Percentiles rank a stretch among this genome's conserved stretches.
These are phyloP conservation scores for Moniliophthora roreri DNA, from an alignment of 1,284 basidiomycete species.

Conservation along the genomic window DNA sequence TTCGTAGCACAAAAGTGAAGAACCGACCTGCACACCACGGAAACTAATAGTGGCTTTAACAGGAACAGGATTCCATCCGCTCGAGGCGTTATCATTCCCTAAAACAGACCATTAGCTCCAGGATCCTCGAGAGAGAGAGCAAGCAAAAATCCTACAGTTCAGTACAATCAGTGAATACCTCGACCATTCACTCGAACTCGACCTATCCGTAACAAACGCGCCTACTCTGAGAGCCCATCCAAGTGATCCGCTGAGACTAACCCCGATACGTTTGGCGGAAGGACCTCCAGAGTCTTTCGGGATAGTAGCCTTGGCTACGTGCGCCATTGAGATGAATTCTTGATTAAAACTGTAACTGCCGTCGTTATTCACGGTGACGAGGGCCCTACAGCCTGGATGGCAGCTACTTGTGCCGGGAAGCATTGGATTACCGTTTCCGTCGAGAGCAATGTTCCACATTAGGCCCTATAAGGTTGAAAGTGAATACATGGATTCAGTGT, in stretches of 20 bases:
- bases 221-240: background rate
- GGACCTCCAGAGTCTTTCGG: conserved; percentile 10
- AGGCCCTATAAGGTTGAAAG: conserved; percentile 28
- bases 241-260: background rate
- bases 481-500: too few relatives aligned
- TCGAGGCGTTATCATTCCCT: background rate
- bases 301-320: conserved; percentile 8
- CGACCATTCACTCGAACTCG: background rate
- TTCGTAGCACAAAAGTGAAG: background rate
- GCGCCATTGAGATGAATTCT: conserved; percentile 14
- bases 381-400: conserved; percentile 4
- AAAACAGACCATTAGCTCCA: background rate
- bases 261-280: conserved; percentile 3
- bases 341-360: conserved; percentile 7
- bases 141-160: conserved; percentile 4
- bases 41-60: conserved; percentile 11
- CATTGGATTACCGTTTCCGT: conserved; percentile 43
- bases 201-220: conserved; percentile 4
- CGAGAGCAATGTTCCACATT: conserved; percentile 56
- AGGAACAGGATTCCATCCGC: conserved; percentile 1
- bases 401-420: conserved; percentile 46
- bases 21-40: conserved; percentile 7
- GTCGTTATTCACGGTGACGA: conserved; percentile 1
- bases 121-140: too few relatives aligned
- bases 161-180: conserved; percentile 11